Evolutionary conservation across 1,284 basidiomycete species (phyloP).

Genomic region (Malassezia pachydermatis): DNA sequence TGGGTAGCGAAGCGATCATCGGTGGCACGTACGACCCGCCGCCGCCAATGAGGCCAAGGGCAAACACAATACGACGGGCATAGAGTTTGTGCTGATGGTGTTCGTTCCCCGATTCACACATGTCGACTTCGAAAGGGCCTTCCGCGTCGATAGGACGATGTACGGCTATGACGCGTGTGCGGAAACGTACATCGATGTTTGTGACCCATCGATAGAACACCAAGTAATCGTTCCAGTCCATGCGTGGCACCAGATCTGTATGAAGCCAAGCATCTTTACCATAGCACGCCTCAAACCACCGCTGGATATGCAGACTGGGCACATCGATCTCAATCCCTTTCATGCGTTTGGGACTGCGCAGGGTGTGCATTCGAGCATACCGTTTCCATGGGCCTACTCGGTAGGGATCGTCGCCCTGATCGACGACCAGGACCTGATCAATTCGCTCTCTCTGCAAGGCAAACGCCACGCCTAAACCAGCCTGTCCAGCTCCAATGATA

Average conservation of each 20-base stretch:
- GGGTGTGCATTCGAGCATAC: constrained; percentile 11
- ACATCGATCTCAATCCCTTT: constrained; percentile 14
- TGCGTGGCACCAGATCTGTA: constrained; percentile 8
- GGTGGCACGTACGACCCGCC: background rate
- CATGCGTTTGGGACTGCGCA: constrained; percentile 12
- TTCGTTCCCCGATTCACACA: background rate
- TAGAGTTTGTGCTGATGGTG: background rate
- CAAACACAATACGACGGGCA: constrained; percentile 7
- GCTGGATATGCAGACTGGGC: constrained; percentile 11
- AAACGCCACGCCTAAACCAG: constrained; percentile 9
- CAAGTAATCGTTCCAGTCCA: constrained; percentile 14
- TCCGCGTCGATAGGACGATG: constrained; percentile 1
- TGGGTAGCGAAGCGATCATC: constrained; percentile 1
- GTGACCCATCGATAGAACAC: constrained; percentile 13
- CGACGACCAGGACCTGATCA: constrained; percentile 7
- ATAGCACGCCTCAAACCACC: constrained; percentile 14
- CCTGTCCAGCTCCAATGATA: constrained; percentile 9
- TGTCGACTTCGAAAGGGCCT: constrained; percentile 5
- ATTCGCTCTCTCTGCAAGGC: constrained; percentile 10
- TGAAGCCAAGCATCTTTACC: constrained; percentile 8
- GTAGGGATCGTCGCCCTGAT: constrained; percentile 4
- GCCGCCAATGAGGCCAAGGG: constrained; percentile 8
- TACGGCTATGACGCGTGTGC: constrained; percentile 1
- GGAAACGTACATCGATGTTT: constrained; percentile 1
- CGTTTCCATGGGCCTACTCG: constrained; percentile 11